These are phyloP conservation scores for Myxozyma nipponensis DNA, from an alignment of 805 yeast species.

Conservation along the genomic window DNA sequence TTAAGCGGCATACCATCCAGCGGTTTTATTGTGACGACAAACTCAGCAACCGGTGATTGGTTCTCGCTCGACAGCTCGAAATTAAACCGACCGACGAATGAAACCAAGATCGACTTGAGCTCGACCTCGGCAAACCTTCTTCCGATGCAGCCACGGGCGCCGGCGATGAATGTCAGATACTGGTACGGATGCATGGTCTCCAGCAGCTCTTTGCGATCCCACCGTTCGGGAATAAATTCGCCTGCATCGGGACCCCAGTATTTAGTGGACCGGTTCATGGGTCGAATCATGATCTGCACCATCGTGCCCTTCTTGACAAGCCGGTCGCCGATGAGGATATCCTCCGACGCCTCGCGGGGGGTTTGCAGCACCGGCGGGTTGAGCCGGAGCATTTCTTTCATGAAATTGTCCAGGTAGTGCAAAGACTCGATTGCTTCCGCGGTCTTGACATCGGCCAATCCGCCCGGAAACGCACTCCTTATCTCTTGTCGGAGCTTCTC, in stretches of 20 bases:
- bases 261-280: slow-evolving; percentile 2
- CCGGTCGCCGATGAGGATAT: slow-evolving; percentile 3
- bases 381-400: slow-evolving; percentile 12
- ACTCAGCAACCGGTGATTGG: slow-evolving; percentile 5
- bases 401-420: slow-evolving; percentile 11
- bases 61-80: slow-evolving; percentile 10
- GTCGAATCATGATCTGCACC: not conserved
- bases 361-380: slow-evolving; percentile 18
- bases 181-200: slow-evolving; percentile 14
- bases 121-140: slow-evolving; percentile 21
- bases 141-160: slow-evolving; percentile 18
- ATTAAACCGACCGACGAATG: slow-evolving; percentile 10
- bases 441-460: slow-evolving; percentile 3
- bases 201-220: slow-evolving; percentile 15
- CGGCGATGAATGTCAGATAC: slow-evolving; percentile 16
- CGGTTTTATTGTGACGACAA: slow-evolving; percentile 15
- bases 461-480: slow-evolving; percentile 15
- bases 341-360: slow-evolving; percentile 7
- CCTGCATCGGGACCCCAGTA: slow-evolving; percentile 22
- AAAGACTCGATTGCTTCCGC: slow-evolving; percentile 14
- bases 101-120: slow-evolving; percentile 9
- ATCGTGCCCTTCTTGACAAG: slow-evolving; percentile 13
- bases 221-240: slow-evolving; percentile 20
- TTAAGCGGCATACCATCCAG: slow-evolving; percentile 17
- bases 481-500: slow-evolving; percentile 14